phyloP scores from a whole-genome alignment of 2,329 filamentous ascomycete species.

The Talaromyces sp. region DNA sequence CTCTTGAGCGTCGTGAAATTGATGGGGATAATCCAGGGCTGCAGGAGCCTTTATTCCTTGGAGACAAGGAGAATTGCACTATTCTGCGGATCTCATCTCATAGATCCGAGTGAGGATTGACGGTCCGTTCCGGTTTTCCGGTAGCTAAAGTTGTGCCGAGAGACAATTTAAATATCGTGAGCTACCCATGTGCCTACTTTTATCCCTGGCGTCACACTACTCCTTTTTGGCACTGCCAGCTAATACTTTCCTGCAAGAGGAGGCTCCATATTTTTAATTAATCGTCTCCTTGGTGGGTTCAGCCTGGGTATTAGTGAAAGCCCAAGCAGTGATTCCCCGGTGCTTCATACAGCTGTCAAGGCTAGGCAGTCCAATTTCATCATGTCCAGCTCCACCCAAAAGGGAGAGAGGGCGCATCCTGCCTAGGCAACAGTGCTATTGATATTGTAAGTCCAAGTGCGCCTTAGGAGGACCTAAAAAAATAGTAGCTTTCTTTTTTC shows the following conservation, averaged over 20 bases:
- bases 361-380: not conserved
- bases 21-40: not conserved
- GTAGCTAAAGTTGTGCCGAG: not conserved
- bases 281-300: not conserved
- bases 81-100: not conserved
- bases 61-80: not conserved
- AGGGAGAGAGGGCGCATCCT: not conserved
- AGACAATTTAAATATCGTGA: not conserved
- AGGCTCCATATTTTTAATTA: not conserved
- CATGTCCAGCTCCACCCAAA: not conserved
- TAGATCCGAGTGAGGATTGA: not conserved
- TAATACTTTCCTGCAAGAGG: not conserved
- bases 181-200: conserved; percentile 5
- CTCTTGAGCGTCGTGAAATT: not conserved
- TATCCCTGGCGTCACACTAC: conserved; percentile 9
- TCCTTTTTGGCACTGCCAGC: not conserved
- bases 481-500: not conserved
- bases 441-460: not conserved
- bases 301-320: not conserved
- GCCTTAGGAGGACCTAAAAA: not conserved
- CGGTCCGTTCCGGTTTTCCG: not conserved
- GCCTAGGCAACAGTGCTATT: not conserved
- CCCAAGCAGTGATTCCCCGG: not conserved
- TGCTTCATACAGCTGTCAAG: not conserved
- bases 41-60: not conserved